Conservation (phyloP, 495 filamentous ascomycete genomes). For the Podospora sp. region DNA sequence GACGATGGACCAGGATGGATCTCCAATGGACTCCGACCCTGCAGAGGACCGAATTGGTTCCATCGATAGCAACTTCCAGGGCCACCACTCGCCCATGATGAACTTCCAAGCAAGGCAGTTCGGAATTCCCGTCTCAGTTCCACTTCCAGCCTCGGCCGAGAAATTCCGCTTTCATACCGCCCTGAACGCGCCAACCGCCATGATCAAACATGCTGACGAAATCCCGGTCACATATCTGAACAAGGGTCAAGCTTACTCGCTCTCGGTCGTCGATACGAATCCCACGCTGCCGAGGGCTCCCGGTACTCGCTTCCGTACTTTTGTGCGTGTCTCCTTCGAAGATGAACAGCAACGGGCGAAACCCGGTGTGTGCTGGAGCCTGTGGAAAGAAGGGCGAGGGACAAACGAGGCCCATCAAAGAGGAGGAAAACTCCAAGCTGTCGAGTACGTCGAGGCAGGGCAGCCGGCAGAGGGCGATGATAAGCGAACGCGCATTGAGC, state of each 20-base stretch:
- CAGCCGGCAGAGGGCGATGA: constrained; percentile 70
- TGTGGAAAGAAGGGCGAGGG: constrained; percentile 95
- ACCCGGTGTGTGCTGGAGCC: constrained; percentile 83
- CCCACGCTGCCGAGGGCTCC: constrained; percentile 42
- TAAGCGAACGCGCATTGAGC: constrained; percentile 71
- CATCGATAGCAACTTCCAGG: constrained; percentile 54
- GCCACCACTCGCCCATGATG: constrained; percentile 49
- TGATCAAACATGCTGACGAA: constrained; percentile 84
- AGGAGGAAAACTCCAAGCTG: constrained; percentile 83
- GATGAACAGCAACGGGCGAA: constrained; percentile 85
- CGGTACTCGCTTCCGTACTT: constrained; percentile 75
- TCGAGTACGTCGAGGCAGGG: constrained; percentile 85
- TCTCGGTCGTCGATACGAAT: constrained; percentile 75
- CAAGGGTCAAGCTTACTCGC: constrained; percentile 88
- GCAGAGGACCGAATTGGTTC: constrained; percentile 51
- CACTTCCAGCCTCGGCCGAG: constrained; percentile 47
- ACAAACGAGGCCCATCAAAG: constrained; percentile 87
- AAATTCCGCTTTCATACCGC: constrained; percentile 92
- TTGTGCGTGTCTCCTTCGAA: constrained; percentile 89
- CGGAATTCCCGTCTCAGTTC: constrained; percentile 44
- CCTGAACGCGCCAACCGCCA: constrained; percentile 92
- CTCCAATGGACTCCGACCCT: constrained; percentile 57
- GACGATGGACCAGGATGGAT: constrained; percentile 71
- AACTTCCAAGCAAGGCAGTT: constrained; percentile 43
- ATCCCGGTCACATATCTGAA: constrained; percentile 96